Base-by-base conservation (phyloP, 306 rosid species). In the Prinsepia uniflora region DNA sequence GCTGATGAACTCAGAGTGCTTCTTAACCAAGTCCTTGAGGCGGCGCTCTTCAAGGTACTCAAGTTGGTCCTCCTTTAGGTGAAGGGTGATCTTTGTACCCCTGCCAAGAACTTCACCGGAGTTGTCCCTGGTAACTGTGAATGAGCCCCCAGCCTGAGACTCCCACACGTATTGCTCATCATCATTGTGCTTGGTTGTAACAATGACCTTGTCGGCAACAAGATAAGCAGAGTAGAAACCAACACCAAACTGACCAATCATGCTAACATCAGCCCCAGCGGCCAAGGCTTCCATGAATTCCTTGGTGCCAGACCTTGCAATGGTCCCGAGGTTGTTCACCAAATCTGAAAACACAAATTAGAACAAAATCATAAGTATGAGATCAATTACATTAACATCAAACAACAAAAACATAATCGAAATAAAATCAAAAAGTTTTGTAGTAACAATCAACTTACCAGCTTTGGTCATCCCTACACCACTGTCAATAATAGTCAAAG, bases 211-310 rank as follows among this genome's bases (percentile, higher is more conserved):
- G 46, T 92, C 98, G 0, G 98, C 90, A 5, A 90, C 98, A 71
- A 92, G 96, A 65, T 92, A 92, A 13, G 98, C 91, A 0, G 98
- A 92, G 79, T 92, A 92, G 84, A 92, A 92, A n/a, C 98, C 96
- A 65, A 92, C 98, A 79, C 98, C 98, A 15, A 92, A 92, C 78
- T 90, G 98, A 0, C 98, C 98, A 1, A 92, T 92, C 98, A 92
- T 92, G 85, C 98, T 92, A 48, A 92, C 98, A 76, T 92, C 98
- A 66, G 98, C 96, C 66, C 98, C 98, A 48, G 98, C 96, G n/a
- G 98, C 90, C 67, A 92, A 50, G 24, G 98, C 98, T 78, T 92
- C 98, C 98, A 88, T 90, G 83, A 92, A 92, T 67, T 92, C 96
- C 85, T 92, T 92, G 80, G 98, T 92, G 2, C 98, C 98, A 34